These are phyloP conservation scores for Medicago truncatula DNA, from an alignment of 306 rosid species.

Conservation along the genomic window DNA sequence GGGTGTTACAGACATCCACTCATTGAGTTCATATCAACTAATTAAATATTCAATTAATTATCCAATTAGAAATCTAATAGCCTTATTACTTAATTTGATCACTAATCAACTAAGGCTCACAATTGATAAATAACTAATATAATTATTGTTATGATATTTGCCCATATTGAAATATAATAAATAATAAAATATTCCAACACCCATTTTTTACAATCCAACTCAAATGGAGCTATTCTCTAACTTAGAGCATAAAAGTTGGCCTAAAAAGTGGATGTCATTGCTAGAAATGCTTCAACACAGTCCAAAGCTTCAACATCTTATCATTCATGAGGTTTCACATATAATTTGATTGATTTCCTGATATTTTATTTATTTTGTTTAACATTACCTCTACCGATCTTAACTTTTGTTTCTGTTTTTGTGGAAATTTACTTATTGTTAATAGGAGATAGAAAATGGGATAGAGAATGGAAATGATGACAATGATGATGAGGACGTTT, in stretches of 20 bases:
- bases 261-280: neutral
- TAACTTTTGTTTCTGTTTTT: no score
- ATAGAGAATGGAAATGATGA: neutral
- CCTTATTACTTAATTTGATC: no score
- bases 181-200: no score
- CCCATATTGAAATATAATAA: no score
- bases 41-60: no score
- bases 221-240: neutral
- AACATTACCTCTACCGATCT: neutral
- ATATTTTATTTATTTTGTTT: neutral
- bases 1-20: no score
- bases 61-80: no score
- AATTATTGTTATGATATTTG: no score
- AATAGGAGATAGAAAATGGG: neutral
- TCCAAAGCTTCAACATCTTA: conserved; percentile 2
- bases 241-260: neutral
- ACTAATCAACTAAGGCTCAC: no score
- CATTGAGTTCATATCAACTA: no score
- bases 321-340: neutral
- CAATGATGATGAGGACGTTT: neutral
- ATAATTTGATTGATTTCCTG: neutral
- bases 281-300: neutral
- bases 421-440: neutral
- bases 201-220: neutral
- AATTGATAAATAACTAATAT: no score